Percentiles rank a stretch among this genome's conserved stretches.
These are phyloP conservation scores for Salvia sclarea DNA, from an alignment of 305 asterid genomes.

Conservation along the genomic window DNA sequence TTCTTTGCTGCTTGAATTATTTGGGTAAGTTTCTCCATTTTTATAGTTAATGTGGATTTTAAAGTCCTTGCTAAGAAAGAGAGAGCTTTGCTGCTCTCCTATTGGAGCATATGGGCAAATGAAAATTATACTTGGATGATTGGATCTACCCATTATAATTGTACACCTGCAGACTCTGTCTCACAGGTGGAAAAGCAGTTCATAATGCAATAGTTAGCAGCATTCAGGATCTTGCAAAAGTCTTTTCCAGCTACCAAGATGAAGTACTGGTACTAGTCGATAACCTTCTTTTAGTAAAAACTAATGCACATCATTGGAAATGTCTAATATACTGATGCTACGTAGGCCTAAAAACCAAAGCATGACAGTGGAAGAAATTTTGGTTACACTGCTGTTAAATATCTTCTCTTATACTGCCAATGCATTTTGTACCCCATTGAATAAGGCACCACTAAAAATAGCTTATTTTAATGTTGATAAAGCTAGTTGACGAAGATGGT, in stretches of 20 bases:
- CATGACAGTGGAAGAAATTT: slow-evolving; percentile 13
- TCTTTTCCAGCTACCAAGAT: slow-evolving; percentile 78
- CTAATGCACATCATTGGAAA: slow-evolving; percentile 16
- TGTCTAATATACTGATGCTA: slow-evolving; percentile 3
- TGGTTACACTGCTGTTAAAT: slow-evolving; percentile 10
- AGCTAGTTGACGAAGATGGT: slow-evolving; percentile 2
- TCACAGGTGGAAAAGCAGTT: slow-evolving; percentile 90
- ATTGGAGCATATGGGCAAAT: slow-evolving; percentile 27
- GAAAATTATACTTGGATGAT: slow-evolving; percentile 22
- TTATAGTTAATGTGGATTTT: slow-evolving; percentile 12
- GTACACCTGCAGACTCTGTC: slow-evolving; percentile 72
- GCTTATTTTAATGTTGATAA: slow-evolving; percentile 18
- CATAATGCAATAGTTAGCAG: slow-evolving; percentile 94
- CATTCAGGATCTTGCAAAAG: slow-evolving; percentile 95
- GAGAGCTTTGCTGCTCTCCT: slow-evolving; percentile 15
- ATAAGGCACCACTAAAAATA: slow-evolving; percentile 1
- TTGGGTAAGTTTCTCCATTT: slow-evolving; percentile 57
- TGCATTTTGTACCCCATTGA: neutral
- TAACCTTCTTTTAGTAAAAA: slow-evolving; percentile 20
- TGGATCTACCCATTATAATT: slow-evolving; percentile 30
- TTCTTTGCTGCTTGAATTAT: slow-evolving; percentile 81
- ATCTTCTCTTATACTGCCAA: neutral
- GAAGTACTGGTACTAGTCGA: slow-evolving; percentile 81
- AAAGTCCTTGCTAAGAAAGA: slow-evolving; percentile 25
- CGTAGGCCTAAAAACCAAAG: slow-evolving; percentile 5